Base-by-base conservation (phyloP, 345 rosid species). In the Brassica incana region DNA sequence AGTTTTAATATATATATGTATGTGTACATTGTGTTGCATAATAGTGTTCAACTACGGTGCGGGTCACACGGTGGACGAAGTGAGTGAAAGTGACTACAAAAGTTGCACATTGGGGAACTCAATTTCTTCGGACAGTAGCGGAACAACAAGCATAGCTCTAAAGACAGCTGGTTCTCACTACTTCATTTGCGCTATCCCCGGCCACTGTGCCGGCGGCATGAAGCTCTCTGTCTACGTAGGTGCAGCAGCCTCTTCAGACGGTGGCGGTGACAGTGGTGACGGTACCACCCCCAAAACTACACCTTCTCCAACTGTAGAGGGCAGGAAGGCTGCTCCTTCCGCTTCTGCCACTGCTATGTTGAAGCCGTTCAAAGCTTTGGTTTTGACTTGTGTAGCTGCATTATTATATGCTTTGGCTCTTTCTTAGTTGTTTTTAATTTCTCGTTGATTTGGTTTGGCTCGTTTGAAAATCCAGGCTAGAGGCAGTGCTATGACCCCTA, bases 11-110 rank as follows among this genome's bases (percentile, higher is more conserved):
- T 64, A 18, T 64, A 58, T 60, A 40, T 50, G 14, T 33, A 62
- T 23, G 16, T 60, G 16, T 48, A 48, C 58, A 61, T 60, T 73
- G 4, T 62, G 52, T 73, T 59, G 70, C 50, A 50, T 33, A 52
- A n/a, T 27, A 94, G 97, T 84, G 74, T 94, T 92, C 84, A 92
- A 89, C 68, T 94, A 87, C 38, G 91, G 85, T 12, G 72, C 74
- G 20, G 84, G 87, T 38, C 93, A 91, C 87, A 77, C 91, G 12
- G 97, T 91, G 71, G 97, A 87, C 71, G 97, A 90, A 79, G 97
- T 95, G 75, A 84, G 89, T 73, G 80, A 77, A 5, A 89, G 92
- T 81, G 97, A 92, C 89, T 95, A 95, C 93, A 80, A 65, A 10
- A 11, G 90, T 63, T 95, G 99, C 88, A 85, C 86, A 1, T 14